These are phyloP conservation scores for Schwanniomyces sp. DNA, from an alignment of 805 yeast genomes.

Conservation along the genomic window DNA sequence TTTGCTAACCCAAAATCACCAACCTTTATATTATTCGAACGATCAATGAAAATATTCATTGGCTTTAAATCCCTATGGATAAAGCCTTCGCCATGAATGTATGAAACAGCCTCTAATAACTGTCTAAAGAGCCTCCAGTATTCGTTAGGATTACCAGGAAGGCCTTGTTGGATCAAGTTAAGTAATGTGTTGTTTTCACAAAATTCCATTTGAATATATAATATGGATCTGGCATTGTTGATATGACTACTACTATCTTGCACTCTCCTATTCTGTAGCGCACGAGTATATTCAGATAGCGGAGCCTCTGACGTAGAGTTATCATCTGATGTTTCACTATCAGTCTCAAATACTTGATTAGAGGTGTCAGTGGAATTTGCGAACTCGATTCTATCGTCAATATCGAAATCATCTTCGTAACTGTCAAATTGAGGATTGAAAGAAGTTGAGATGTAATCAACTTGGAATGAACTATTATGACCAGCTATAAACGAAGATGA, in stretches of 20 bases:
- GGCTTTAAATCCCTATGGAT: slow-evolving; percentile 96
- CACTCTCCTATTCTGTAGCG: background rate
- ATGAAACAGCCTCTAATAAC: slow-evolving; percentile 82
- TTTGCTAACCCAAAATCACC: slow-evolving; percentile 98
- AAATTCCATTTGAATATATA: slow-evolving; percentile 97
- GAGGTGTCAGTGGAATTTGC: slow-evolving; percentile 19
- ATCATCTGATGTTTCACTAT: slow-evolving; percentile 4
- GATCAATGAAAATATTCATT: slow-evolving; percentile 92
- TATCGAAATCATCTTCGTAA: slow-evolving; percentile 23
- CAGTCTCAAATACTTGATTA: slow-evolving; percentile 6
- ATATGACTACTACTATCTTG: background rate
- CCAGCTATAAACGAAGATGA: slow-evolving; percentile 18
- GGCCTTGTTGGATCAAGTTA: slow-evolving; percentile 74
- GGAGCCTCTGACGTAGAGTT: background rate
- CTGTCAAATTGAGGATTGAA: slow-evolving; percentile 54
- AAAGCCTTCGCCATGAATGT: slow-evolving; percentile 90
- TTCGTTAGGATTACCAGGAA: slow-evolving; percentile 68
- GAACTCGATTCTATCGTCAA: slow-evolving; percentile 31
- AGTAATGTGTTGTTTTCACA: slow-evolving; percentile 91
- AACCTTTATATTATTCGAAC: slow-evolving; percentile 81
- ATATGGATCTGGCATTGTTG: slow-evolving; percentile 50
- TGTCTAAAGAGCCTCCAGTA: slow-evolving; percentile 92
- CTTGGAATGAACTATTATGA: slow-evolving; percentile 32
- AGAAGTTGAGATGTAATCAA: slow-evolving; percentile 72
- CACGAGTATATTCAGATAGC: background rate